Conservation (phyloP, 2,329 filamentous ascomycete genomes). For the Camptophora hylomeconis region DNA sequence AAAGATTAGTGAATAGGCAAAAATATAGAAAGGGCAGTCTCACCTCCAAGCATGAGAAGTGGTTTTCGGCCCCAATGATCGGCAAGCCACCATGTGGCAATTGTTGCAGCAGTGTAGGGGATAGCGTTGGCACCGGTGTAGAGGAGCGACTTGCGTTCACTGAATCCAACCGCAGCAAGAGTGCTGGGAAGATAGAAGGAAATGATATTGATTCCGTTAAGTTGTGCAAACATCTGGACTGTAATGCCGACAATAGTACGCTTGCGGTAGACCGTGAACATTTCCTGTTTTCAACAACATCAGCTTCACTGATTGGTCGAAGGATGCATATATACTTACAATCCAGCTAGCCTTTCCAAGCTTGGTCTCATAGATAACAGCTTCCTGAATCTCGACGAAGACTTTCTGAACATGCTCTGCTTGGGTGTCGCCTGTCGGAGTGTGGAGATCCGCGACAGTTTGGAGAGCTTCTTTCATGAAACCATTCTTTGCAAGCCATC, state of each 20-base stretch:
- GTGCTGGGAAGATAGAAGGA: constrained; percentile 34
- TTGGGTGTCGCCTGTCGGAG: constrained; percentile 23
- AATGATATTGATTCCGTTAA: constrained; percentile 36
- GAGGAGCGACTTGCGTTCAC: constrained; percentile 25
- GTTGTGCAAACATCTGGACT: constrained; percentile 33
- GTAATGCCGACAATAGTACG: constrained; percentile 30
- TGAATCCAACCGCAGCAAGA: constrained; percentile 24
- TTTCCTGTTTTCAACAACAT: neutral
- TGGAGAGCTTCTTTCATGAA: constrained; percentile 27
- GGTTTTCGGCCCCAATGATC: constrained; percentile 29
- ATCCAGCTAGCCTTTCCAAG: constrained; percentile 23
- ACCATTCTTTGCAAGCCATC: constrained; percentile 32
- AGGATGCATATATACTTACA: constrained; percentile 13
- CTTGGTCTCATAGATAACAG: constrained; percentile 24
- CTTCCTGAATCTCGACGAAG: constrained; percentile 26
- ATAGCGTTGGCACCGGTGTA: constrained; percentile 29
- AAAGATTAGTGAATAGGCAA: neutral
- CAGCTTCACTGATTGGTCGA: neutral
- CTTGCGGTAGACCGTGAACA: constrained; percentile 9
- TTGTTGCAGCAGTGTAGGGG: constrained; percentile 28
- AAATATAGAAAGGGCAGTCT: constrained; percentile 3
- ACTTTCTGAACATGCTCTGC: constrained; percentile 25
- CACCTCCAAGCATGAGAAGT: constrained; percentile 17
- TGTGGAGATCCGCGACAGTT: constrained; percentile 29
- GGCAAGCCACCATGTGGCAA: constrained; percentile 28